Evolutionary conservation across 2,329 filamentous ascomycete genomes (phyloP).

Genomic region (Reticulascus tulasneorum): DNA sequence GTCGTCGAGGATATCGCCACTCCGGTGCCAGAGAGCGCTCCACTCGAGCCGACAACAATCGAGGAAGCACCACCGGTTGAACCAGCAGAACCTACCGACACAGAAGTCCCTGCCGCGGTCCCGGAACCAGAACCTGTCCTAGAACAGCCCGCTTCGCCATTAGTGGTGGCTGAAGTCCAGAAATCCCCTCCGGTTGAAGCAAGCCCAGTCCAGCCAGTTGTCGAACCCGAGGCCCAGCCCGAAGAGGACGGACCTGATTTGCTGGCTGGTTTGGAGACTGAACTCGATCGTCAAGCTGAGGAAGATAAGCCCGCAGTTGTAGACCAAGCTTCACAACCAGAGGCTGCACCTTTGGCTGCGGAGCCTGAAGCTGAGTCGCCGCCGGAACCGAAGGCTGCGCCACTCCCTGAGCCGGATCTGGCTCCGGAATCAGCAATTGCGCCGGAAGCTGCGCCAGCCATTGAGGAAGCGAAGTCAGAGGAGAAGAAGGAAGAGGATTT

Average conservation of each 20-base stretch:
- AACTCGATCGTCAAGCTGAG: slow-evolving; percentile 11
- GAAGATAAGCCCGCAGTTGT: slow-evolving; percentile 6
- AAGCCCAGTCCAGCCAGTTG: background rate
- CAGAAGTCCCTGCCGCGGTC: no score
- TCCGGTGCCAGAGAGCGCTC: no score
- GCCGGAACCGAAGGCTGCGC: background rate
- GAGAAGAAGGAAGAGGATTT: slow-evolving; percentile 1
- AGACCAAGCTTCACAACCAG: slow-evolving; percentile 8
- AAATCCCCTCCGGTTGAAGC: slow-evolving; percentile 1
- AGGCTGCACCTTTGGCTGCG: slow-evolving; percentile 1
- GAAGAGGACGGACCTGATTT: slow-evolving; percentile 13
- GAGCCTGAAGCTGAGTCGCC: background rate
- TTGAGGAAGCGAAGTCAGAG: slow-evolving; percentile 1
- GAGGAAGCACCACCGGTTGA: no score
- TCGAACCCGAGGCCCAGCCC: slow-evolving; percentile 1
- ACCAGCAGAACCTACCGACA: no score
- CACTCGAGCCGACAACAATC: background rate
- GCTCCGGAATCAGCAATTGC: background rate
- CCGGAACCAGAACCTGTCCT: background rate
- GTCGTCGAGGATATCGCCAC: no score
- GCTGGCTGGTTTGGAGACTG: slow-evolving; percentile 13
- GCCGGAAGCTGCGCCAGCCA: background rate
- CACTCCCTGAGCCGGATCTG: background rate
- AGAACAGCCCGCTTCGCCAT: no score
- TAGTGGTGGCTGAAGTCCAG: no score